Conservation (phyloP, 2,329 filamentous ascomycete genomes). For the Gnomoniopsis smithogilvyi region DNA sequence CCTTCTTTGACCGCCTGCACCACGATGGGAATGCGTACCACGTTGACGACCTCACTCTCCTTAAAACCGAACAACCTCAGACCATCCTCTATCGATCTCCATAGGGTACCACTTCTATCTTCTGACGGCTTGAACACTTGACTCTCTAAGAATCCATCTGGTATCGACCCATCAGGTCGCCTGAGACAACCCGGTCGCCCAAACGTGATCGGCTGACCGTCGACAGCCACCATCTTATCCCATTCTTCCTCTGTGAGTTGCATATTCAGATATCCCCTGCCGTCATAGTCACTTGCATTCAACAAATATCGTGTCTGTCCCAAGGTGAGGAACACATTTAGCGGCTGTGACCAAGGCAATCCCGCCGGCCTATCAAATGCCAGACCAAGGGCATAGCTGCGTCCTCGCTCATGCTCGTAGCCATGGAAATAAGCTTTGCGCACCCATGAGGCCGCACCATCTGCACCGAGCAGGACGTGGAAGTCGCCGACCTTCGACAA, state of each 20-base stretch:
- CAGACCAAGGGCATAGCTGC: conserved; percentile 32
- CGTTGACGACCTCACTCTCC: conserved; percentile 32
- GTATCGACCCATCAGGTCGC: conserved; percentile 25
- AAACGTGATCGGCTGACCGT: conserved; percentile 31
- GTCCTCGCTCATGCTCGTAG: conserved; percentile 31
- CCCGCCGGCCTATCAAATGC: conserved; percentile 31
- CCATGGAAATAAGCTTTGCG: conserved; percentile 30
- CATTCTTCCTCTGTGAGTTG: conserved; percentile 34
- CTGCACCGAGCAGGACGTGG: conserved; percentile 32
- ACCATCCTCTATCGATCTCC: conserved; percentile 32
- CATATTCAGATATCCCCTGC: conserved; percentile 34
- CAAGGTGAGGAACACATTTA: conserved; percentile 34
- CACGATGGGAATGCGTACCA: conserved; percentile 33
- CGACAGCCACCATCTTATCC: conserved; percentile 30
- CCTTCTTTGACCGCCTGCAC: conserved; percentile 32
- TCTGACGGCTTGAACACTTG: conserved; percentile 32
- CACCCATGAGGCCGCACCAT: conserved; percentile 35
- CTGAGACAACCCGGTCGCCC: conserved; percentile 29
- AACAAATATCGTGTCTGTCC: conserved; percentile 34
- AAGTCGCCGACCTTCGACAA: conserved; percentile 31
- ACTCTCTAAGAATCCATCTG: conserved; percentile 27
- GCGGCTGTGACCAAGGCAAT: conserved; percentile 31
- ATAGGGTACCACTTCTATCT: conserved; percentile 26
- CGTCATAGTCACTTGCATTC: conserved; percentile 32
- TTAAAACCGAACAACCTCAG: conserved; percentile 35